Evolutionary conservation across 345 rosid genomes (phyloP), one percentile per base, ranked within the genome.

Genomic region (Linum lewisii): DNA sequence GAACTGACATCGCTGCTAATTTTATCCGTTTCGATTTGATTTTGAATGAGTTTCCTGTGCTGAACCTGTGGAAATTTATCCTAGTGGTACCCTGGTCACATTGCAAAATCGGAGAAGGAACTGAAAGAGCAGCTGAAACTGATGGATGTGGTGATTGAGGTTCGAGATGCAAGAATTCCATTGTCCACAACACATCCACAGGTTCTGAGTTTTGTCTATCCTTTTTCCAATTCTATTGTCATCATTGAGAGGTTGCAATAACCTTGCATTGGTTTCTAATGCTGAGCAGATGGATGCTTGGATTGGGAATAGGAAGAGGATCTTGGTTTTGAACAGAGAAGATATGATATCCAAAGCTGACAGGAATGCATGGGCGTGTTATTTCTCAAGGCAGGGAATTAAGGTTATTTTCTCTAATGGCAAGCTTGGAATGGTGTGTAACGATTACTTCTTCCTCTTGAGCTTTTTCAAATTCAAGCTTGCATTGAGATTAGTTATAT

Each of bases 41-140:
- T 45, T 68, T 32, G 7, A 29, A 42, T n/a, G n/a, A 5, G 10
- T 56, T 57, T n/a, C 6, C 0, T 21, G 21, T 5, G 8, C 19
- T n/a, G 50, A 60, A 38, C 7, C 32, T 14, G 1, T 75, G 58
- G 64, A 21, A 62, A 42, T 42, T 67, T 7, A 3, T 29, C 21
- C 61, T 71, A 87, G 98, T 92, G 98, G 96, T 92, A 92, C 77
- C 98, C 98, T 47, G 98, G 96, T 64, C 95, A 92, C 63, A 92
- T 88, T 66, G 93, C 90, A n/a, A 92, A 88, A 75, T 79, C 96
- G 20, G 96, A 88, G 61, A 92, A 78, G 68, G 95, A 92, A 67
- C 85, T 92, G 38, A 88, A 88, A 67, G 93, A 86, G 52, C 98
- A 92, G 65, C 83, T 92, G 69, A 88, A 88, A 79, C 71, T 88